Conservation (phyloP, 495 filamentous ascomycete species). For the Neurospora sp. region DNA sequence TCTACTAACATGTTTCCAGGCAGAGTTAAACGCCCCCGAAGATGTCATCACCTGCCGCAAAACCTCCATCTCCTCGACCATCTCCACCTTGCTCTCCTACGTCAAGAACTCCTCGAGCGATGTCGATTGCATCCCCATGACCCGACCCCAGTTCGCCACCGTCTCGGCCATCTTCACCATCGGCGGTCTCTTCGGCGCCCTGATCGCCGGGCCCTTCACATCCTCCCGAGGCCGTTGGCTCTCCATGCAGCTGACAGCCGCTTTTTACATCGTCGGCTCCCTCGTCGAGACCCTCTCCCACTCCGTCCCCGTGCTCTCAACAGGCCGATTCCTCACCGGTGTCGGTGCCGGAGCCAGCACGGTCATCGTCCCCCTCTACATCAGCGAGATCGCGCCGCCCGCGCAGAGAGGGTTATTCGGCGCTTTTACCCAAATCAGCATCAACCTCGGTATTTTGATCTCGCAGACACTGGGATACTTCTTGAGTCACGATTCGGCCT, state of each 20-base stretch:
- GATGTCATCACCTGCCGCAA: conserved; percentile 74
- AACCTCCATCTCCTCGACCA: conserved; percentile 41
- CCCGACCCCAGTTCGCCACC: conserved; percentile 59
- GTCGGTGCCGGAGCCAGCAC: conserved; percentile 77
- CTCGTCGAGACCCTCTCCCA: conserved; percentile 59
- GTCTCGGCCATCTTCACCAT: conserved; percentile 87
- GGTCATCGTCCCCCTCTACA: conserved; percentile 92
- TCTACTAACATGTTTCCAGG: conserved; percentile 40
- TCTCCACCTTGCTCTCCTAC: conserved; percentile 19
- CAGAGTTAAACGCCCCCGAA: conserved; percentile 90
- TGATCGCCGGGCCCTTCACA: conserved; percentile 63
- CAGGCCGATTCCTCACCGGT: conserved; percentile 73
- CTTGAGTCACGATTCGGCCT: conserved; percentile 62
- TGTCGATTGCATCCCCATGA: conserved; percentile 79
- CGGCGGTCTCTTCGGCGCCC: conserved; percentile 75
- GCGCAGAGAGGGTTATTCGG: conserved; percentile 75
- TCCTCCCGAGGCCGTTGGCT: conserved; percentile 61
- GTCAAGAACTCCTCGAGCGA: conserved; percentile 26
- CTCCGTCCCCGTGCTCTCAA: conserved; percentile 52
- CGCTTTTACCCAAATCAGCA: conserved; percentile 83
- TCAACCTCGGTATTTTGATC: conserved; percentile 83
- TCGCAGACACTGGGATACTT: conserved; percentile 82
- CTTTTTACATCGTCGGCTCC: conserved; percentile 70
- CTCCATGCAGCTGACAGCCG: conserved; percentile 59
- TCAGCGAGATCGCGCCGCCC: conserved; percentile 81